These are phyloP conservation scores for Blastobotrys elegans DNA, from an alignment of 1,139 yeast genomes.

Conservation along the genomic window DNA sequence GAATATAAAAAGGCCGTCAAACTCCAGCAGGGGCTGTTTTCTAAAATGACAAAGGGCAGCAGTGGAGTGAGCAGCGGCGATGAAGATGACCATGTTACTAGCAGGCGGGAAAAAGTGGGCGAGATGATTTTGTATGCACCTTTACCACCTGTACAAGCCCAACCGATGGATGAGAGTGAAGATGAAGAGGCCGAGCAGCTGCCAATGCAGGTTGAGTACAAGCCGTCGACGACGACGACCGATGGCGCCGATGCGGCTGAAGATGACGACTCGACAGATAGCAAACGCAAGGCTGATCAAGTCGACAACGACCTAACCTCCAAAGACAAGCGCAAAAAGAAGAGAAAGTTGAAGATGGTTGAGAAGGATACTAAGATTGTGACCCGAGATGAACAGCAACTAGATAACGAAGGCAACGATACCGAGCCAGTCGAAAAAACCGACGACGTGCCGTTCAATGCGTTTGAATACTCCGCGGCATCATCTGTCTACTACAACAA, in stretches of 20 bases:
- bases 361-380: conserved; percentile 7
- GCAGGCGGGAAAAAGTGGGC: conserved; percentile 5
- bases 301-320: background rate
- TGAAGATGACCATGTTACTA: background rate
- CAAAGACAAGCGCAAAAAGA: conserved; percentile 14
- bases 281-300: conserved; percentile 8
- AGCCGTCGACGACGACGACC: conserved; percentile 4
- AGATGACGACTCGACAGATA: conserved; percentile 1
- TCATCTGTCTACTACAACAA: conserved; percentile 17
- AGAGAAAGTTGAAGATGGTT: conserved; percentile 18
- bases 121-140: conserved; percentile 19
- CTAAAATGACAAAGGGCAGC: background rate
- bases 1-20: conserved; percentile 18
- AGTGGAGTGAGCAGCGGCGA: background rate
- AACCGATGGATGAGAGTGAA: conserved; percentile 13
- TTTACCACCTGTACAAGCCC: conserved; percentile 15
- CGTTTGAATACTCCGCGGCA: conserved; percentile 25
- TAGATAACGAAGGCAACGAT: conserved; percentile 6
- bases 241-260: background rate
- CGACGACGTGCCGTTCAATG: conserved; percentile 19
- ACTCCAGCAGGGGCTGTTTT: conserved; percentile 17
- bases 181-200: conserved; percentile 13
- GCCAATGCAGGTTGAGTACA: conserved; percentile 8
- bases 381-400: conserved; percentile 7
- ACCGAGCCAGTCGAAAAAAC: conserved; percentile 9